Evolutionary conservation across 1,284 basidiomycete species (phyloP).

Genomic region (Coniophora puteana): DNA sequence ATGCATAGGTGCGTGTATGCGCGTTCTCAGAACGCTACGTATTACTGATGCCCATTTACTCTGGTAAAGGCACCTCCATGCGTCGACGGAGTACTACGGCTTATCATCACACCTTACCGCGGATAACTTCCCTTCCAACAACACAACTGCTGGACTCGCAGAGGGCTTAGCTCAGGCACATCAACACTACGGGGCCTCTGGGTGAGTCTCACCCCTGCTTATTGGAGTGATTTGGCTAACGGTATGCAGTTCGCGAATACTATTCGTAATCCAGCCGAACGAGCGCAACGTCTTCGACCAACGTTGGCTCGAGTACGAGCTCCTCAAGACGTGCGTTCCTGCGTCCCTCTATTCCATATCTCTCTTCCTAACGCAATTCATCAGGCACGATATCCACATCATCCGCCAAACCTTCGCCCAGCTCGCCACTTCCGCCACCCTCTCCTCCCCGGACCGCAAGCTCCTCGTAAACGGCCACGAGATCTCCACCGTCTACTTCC

Average conservation of each 20-base stretch:
- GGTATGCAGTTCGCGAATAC: conserved; percentile 56
- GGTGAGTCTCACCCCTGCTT: conserved; percentile 32
- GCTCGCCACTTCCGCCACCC: conserved; percentile 46
- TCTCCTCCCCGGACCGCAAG: conserved; percentile 38
- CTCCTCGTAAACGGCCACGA: conserved; percentile 53
- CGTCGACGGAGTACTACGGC: conserved; percentile 64
- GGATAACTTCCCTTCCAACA: conserved; percentile 72
- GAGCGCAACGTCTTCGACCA: conserved; percentile 99
- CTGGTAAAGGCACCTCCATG: conserved; percentile 60
- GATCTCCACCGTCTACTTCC: conserved; percentile 85
- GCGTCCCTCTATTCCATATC: background rate
- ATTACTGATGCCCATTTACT: conserved; percentile 4
- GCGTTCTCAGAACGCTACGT: conserved; percentile 1
- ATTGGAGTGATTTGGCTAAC: conserved; percentile 7
- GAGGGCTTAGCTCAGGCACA: conserved; percentile 82
- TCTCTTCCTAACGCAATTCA: background rate
- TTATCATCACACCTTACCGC: conserved; percentile 50
- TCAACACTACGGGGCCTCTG: conserved; percentile 59
- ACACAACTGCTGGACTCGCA: conserved; percentile 68
- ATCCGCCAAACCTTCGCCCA: conserved; percentile 76
- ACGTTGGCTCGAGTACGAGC: conserved; percentile 81
- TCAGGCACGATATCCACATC: conserved; percentile 68
- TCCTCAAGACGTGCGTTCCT: conserved; percentile 63
- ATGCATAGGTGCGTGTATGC: conserved; percentile 66
- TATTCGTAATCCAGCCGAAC: conserved; percentile 87